A percentile compares a stretch with the other conserved stretches of the same genome.
phyloP scores from a whole-genome alignment of 495 filamentous ascomycete genomes.

The Aspergillus sclerotiicarbonarius region DNA sequence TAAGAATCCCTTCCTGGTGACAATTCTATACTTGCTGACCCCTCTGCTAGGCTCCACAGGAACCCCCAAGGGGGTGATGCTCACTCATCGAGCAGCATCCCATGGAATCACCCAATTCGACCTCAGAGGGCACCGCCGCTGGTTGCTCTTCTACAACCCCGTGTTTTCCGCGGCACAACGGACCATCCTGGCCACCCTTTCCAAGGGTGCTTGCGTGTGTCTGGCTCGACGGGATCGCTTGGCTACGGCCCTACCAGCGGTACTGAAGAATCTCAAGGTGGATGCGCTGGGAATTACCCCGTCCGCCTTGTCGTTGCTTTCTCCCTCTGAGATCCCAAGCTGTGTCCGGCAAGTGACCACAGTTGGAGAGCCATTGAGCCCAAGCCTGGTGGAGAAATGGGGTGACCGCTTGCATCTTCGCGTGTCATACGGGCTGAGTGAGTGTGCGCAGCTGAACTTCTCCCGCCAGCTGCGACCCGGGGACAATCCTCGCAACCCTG shows the following conservation, averaged over 20 bases:
- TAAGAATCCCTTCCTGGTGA: too few relatives aligned
- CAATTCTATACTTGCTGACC: too few relatives aligned
- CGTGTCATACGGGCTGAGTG: conserved; percentile 19
- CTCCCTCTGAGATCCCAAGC: conserved; percentile 7
- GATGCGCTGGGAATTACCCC: conserved; percentile 14
- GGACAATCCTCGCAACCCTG: conserved; percentile 27
- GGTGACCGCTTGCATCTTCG: conserved; percentile 17
- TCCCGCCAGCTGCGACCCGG: conserved; percentile 10
- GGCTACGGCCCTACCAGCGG: conserved; percentile 4
- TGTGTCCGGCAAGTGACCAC: conserved; percentile 2
- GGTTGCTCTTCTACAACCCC: conserved; percentile 25
- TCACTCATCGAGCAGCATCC: conserved; percentile 14
- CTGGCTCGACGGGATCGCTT: conserved; percentile 8
- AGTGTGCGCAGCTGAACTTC: conserved; percentile 24
- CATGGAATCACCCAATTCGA: conserved; percentile 9
- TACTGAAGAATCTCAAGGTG: conserved; percentile 6
- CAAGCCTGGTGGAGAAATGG: conserved; percentile 11
- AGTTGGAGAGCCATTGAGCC: conserved; percentile 8
- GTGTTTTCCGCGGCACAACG: conserved; percentile 21
- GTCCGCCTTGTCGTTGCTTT: conserved; percentile 9
- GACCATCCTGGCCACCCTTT: conserved; percentile 14
- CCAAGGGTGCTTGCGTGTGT: conserved; percentile 10
- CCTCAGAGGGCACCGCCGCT: conserved; percentile 7
- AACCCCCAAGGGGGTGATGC: conserved; percentile 15
- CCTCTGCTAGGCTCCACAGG: conserved; percentile 19